Evolutionary conservation across 768 basidiomycete species (phyloP), one percentile per base, ranked within the genome.

Genomic region (Hemileccinum rubropunctum): DNA sequence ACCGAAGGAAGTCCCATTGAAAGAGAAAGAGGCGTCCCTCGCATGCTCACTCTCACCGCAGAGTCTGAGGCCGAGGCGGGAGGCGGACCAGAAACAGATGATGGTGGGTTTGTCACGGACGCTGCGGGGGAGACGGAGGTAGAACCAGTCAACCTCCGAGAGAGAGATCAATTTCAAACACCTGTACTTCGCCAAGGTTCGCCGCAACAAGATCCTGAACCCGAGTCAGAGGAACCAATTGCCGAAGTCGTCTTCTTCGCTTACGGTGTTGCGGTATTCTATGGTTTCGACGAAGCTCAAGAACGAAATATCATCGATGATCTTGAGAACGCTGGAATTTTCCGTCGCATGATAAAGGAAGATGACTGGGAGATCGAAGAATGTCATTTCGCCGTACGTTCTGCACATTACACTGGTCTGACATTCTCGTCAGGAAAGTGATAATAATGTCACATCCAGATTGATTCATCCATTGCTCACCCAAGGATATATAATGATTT

Each of bases 401-500:
- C 4, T 26, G 4, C 34, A 7, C 0, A 4, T 40, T 8, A 5
- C 35, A 23, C 13, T n/a, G 27, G 30, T 28, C 21, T 23, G 23
- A n/a, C n/a, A 27, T 20, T 8, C 28, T 14, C n/a, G 27, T 21
- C 10, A 11, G 33, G 8, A 26, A 30, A 32, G 36, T 37, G 37
- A 12, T 54, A 42, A 34, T 37, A 8, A 46, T 21, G 13, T 20
- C 12, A 6, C 34, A 20, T 35, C 2, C 52, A 90, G 90, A 88
- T 93, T 61, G 94, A 98, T 60, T 79, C 87, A 3, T 70, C 83
- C 47, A 91, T 94, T 10, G 76, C 81, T 1, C 92, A 87, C 59
- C 95, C 94, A 14, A 81, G 94, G 40, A 94, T 98, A 56, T 97
- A 91, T 72, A 95, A 98, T 54, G 94, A 95, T 67, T 91, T 95